Base-by-base conservation (phyloP, 768 basidiomycete species). In the Tubosaeta sp. region DNA sequence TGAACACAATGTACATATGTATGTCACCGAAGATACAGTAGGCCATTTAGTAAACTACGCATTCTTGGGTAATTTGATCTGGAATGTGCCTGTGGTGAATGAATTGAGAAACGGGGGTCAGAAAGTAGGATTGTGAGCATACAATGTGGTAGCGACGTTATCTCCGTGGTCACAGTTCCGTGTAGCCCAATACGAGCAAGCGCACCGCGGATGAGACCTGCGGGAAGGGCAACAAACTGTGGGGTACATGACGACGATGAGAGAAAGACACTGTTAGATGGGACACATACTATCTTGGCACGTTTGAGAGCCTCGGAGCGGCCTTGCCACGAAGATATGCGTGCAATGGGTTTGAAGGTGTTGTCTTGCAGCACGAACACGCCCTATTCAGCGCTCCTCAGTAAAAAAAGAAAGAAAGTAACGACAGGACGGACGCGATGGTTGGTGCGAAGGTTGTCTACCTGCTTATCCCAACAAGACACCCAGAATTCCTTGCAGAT, bases 401-500 rank as follows among this genome's bases (percentile, higher is more conserved):
- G 14, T 27, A 25, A 7, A 14, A n/a, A 26, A 46, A 37, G 26
- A 1, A 9, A 0, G 27, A 7, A 52, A 31, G 31, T 4, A 22
- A 25, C 14, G 3, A 37, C 16, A 22, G 14, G 16, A 72, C 83
- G 37, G 63, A 93, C 93, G 45, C 94, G 77, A 68, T 95, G 95
- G 66, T 97, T 97, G 14, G 94, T 97, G 42, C 94, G 82, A 52
- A 97, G 72, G 67, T 97, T 97, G 63, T 97, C 94, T 1, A 97
- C 91, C 66, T 95, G 95, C 65, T 95, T 95, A 48, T 93, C 89
- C 85, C 91, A 97, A 51, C 87, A 88, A 19, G 86, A 83, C 0
- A 82, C 75, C 91, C 94, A 97, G n/a, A 97, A 72, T 51, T 97
- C 94, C 64, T 97, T 97, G 74, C 94, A 97, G 52, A 97, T 79